Base-by-base conservation (phyloP, 202 grass and related monocot genomes). In the Saccharum hybrid region DNA sequence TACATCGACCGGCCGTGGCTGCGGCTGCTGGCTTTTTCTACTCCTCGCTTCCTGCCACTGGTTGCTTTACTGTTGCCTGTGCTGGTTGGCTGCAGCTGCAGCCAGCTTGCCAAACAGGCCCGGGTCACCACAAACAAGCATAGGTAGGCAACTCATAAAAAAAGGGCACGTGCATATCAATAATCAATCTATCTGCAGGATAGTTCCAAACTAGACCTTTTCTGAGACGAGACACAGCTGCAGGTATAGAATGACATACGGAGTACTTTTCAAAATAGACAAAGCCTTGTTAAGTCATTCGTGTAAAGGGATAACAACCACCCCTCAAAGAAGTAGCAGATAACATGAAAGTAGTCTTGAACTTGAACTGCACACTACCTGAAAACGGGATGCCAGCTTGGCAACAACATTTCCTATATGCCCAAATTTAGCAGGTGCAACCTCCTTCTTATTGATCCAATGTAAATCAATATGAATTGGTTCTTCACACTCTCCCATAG, bases 341-440 rank as follows among this genome's bases (percentile, higher is more conserved):
- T 45, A 82, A 42, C 34, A 75, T 75, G 45, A 65, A 66, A 86
- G 26, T 68, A 59, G 7, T 45, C 10, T 10, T 46, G 2, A 54
- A 54, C 71, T 74, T 74, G 36, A 80, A 70, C 31, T 48, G 34
- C 74, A 71, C 33, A 43, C 34, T 73, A 73, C 74, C 67, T 79
- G 15, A 72, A 40, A 38, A 63, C n/a, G 54, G 7, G 36, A 40
- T 33, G 52, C 31, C 34, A 78, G n/a, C 68, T 59, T 43, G 11
- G 45, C 34, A 19, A 34, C 43, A 60, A 10, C 56, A 21, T 60
- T 60, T 60, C 72, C 41, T 79, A 45, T 51, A 21, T 71, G 60
- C 2, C 21, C 22, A 63, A 36, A 81, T 77, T 88, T 52, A 76
- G 18, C 77, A 63, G 34, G 77, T 64, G 13, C 16, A 7, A 2